Evolutionary conservation across 192 early-diverging fungal species (phyloP), one percentile per base, ranked within the genome.

Genomic region (Chytriomyces sp.): DNA sequence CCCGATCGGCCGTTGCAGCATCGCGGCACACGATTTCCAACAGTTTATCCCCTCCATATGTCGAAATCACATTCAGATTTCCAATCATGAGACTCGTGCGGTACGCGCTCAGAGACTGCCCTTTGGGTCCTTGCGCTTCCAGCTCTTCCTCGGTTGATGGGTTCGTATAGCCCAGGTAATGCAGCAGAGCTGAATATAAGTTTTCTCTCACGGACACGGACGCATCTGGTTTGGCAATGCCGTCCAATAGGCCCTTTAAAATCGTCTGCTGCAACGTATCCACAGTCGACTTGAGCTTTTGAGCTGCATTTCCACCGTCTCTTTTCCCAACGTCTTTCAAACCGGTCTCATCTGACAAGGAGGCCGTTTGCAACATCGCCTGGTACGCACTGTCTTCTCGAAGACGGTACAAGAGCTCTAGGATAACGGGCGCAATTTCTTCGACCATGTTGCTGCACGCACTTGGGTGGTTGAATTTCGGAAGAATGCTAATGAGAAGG

Each of bases 1-100:
- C 89, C 50, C 89, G 91, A 43, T 88, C 86, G 6, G 91, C 93
- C 72, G 95, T 93, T 2, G 91, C 89, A 0, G 95, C 97, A 83
- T 98, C 97, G 5, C 87, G 84, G 67, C 92, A 91, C 7, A 94
- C 79, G 0, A 89, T 72, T 67, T 94, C 92, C 28, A 96, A 82
- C 63, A 97, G 81, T 13, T 87, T 83, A 46, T 95, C 93, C 10
- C 93, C 61, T 28, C 61, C 91, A 46, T 84, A 77, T 8, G 24
- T 48, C n/a, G 60, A 57, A 23, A 87, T 75, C 10, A 81, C 59
- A 9, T 61, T 64, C 66, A 76, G 50, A 64, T 77, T 83, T 11
- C 72, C 60, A 20, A 69, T 18, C 2, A 80, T 20, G n/a, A 82
- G 68, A 5, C 48, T 72, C 26, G 68, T 20, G 18, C 61, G 53